phyloP scores from a whole-genome alignment of 495 filamentous ascomycete genomes.

The Tuber microsphaerosporum region DNA sequence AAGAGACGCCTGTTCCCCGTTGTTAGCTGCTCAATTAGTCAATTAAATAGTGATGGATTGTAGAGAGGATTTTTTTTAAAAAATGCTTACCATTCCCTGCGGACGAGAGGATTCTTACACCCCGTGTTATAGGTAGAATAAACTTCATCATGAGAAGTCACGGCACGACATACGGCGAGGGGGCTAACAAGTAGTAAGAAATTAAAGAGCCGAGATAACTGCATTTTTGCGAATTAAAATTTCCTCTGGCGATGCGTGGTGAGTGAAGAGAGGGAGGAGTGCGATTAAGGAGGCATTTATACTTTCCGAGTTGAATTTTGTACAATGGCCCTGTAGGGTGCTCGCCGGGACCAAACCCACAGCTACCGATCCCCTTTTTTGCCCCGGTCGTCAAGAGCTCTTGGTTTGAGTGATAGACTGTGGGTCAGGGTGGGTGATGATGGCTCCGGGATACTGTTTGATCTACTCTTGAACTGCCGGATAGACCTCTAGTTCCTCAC shows the following conservation, averaged over 20 bases:
- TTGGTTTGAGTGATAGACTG: neutral
- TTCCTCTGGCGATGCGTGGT: too few relatives aligned
- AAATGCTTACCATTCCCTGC: constrained; percentile 47
- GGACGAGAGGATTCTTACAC: constrained; percentile 43
- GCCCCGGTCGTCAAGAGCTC: neutral
- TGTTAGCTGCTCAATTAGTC: constrained; percentile 9
- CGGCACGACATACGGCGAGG: constrained; percentile 8
- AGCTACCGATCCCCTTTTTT: neutral
- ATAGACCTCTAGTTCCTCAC: too few relatives aligned
- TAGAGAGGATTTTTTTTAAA: neutral
- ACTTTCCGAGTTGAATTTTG: neutral
- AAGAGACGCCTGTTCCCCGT: constrained; percentile 48
- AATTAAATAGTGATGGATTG: neutral
- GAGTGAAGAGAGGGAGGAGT: neutral
- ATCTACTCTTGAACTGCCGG: too few relatives aligned
- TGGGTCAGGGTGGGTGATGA: neutral
- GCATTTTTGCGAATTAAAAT: neutral
- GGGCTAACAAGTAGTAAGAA: neutral
- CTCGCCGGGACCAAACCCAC: neutral
- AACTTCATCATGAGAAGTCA: neutral
- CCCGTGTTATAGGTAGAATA: neutral
- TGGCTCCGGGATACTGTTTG: neutral
- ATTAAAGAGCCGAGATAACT: neutral
- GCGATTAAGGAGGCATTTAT: neutral
- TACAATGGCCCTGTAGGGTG: neutral